These are phyloP conservation scores for Saussurea involucrata DNA, from an alignment of 129 eudicot species.

Conservation along the genomic window DNA sequence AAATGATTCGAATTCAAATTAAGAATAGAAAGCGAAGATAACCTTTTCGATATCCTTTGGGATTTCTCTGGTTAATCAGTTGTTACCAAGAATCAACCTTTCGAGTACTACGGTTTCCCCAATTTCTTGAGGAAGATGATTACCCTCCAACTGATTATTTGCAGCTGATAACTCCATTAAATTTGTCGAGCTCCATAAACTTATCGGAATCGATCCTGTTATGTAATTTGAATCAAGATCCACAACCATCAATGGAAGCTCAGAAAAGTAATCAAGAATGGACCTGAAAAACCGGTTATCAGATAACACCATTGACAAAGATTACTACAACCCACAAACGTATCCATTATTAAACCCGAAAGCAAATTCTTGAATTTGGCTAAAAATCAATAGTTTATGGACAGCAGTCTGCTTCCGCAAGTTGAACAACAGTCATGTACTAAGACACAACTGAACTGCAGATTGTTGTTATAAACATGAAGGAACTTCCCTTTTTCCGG, in stretches of 20 bases:
- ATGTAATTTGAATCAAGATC: constrained; percentile 70
- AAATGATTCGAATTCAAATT: constrained; percentile 53
- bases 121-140: constrained; percentile 37
- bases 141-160: constrained; percentile 55
- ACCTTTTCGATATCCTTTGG: constrained; percentile 56
- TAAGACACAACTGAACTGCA: too few species aligned
- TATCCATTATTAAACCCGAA: constrained; percentile 59
- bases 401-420: too few species aligned
- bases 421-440: too few species aligned
- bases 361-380: too few species aligned
- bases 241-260: constrained; percentile 60
- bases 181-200: constrained; percentile 47
- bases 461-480: too few species aligned
- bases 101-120: constrained; percentile 38
- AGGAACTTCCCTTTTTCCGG: too few species aligned
- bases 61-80: constrained; percentile 40
- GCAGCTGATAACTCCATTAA: constrained; percentile 77
- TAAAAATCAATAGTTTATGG: too few species aligned
- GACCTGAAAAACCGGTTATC: constrained; percentile 51
- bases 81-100: constrained; percentile 55
- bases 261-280: constrained; percentile 54
- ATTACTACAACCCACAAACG: constrained; percentile 57
- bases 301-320: constrained; percentile 47
- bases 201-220: constrained; percentile 49
- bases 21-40: constrained; percentile 49